phyloP scores from a whole-genome alignment of 2,329 filamentous ascomycete genomes.

The Ceratocystis cacaofunesta region DNA sequence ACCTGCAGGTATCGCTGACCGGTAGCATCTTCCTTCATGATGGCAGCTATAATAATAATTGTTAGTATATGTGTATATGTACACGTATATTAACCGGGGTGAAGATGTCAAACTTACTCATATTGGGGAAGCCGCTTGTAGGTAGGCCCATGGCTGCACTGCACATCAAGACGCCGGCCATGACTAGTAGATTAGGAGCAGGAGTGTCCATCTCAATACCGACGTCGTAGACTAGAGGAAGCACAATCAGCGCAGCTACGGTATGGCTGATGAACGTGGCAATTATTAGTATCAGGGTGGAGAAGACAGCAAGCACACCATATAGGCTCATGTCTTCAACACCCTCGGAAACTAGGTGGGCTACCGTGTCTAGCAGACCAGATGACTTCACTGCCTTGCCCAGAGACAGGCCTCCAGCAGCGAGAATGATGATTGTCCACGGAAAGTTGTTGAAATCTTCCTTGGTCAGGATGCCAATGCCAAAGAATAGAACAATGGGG shows the following conservation, averaged over 20 bases:
- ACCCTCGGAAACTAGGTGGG: constrained; percentile 53
- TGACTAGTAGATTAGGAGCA: constrained; percentile 86
- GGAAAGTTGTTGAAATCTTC: constrained; percentile 99
- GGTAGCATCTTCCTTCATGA: constrained; percentile 97
- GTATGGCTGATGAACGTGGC: constrained; percentile 98
- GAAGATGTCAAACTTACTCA: constrained; percentile 57
- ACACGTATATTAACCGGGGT: not conserved
- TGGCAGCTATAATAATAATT: constrained; percentile 51
- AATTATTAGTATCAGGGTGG: constrained; percentile 69
- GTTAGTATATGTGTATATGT: not conserved
- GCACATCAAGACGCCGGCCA: constrained; percentile 92
- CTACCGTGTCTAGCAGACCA: constrained; percentile 79
- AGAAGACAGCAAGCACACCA: constrained; percentile 72
- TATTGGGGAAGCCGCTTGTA: constrained; percentile 94
- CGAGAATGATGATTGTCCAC: constrained; percentile 98
- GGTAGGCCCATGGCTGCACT: constrained; percentile 91
- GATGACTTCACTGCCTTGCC: constrained; percentile 92
- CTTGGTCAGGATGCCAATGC: constrained; percentile 88
- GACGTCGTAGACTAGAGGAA: constrained; percentile 79
- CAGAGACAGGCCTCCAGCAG: constrained; percentile 78
- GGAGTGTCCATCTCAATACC: constrained; percentile 74
- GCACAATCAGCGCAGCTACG: constrained; percentile 84
- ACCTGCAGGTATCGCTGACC: constrained; percentile 86
- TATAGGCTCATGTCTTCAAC: constrained; percentile 76
- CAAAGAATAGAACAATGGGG: constrained; percentile 90